Conservation (phyloP, 202 grass and related monocot species). For the Zizania palustris region DNA sequence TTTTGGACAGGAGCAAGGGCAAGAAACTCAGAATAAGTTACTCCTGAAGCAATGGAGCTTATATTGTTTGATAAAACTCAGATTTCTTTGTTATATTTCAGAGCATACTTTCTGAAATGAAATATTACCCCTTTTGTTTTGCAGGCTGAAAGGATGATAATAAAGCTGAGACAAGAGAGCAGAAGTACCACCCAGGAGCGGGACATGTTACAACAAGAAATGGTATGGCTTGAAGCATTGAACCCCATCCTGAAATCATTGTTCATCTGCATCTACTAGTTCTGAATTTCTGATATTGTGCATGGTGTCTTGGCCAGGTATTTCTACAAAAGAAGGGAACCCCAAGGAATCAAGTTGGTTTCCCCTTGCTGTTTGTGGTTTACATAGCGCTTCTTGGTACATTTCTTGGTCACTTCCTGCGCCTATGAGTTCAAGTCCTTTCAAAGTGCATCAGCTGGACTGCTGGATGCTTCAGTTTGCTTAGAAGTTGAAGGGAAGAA, state of each 20-base stretch:
- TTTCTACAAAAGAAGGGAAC: slow-evolving; percentile 60
- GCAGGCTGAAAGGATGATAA: slow-evolving; percentile 92
- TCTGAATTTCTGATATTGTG: slow-evolving; percentile 46
- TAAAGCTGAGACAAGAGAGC: slow-evolving; percentile 79
- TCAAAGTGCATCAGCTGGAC: slow-evolving; percentile 15
- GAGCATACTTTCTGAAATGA: neutral
- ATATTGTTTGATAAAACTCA: slow-evolving; percentile 1
- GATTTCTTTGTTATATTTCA: slow-evolving; percentile 3
- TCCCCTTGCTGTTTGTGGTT: slow-evolving; percentile 84
- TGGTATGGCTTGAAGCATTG: slow-evolving; percentile 57
- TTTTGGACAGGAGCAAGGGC: slow-evolving; percentile 34
- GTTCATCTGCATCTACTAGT: slow-evolving; percentile 1
- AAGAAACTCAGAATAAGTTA: neutral
- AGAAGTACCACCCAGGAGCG: slow-evolving; percentile 65
- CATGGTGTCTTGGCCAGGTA: slow-evolving; percentile 49
- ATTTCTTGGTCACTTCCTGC: slow-evolving; percentile 71
- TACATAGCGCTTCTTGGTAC: slow-evolving; percentile 78
- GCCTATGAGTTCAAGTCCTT: slow-evolving; percentile 45
- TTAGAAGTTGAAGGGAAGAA: slow-evolving; percentile 24
- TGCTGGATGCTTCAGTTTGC: slow-evolving; percentile 10
- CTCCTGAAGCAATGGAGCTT: slow-evolving; percentile 21
- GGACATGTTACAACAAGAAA: slow-evolving; percentile 79
- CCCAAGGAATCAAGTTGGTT: slow-evolving; percentile 61
- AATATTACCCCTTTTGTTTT: slow-evolving; percentile 35
- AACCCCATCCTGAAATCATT: neutral